Evolutionary conservation across 2,329 filamentous ascomycete genomes (phyloP).

Genomic region (Neopestalotiopsis sp.): DNA sequence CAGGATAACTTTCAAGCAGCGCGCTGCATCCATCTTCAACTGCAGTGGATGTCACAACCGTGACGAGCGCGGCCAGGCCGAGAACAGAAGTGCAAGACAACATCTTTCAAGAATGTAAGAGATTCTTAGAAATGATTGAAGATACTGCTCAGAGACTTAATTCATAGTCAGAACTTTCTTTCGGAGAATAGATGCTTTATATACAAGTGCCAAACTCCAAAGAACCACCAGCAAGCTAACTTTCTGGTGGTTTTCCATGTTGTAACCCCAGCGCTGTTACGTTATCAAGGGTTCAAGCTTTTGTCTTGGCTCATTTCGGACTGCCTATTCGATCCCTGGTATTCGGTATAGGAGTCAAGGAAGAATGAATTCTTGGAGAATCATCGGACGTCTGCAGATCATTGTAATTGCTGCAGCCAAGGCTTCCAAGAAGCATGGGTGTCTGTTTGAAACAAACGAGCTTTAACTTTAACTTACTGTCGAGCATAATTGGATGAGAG

Average conservation of each 20-base stretch:
- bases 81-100: not conserved
- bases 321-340: not conserved
- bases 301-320: not conserved
- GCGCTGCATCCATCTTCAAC: not conserved
- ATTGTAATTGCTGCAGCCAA: not conserved
- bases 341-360: not conserved
- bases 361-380: not conserved
- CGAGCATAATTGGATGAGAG: not conserved
- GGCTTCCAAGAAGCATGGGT: not conserved
- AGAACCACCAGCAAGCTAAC: not conserved
- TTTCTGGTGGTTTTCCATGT: not conserved
- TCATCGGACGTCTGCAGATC: not conserved
- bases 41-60: not conserved
- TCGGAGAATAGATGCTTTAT: not conserved
- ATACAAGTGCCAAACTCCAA: not conserved
- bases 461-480: not conserved
- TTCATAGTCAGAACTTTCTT: not conserved
- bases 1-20: not conserved
- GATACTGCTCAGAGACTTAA: not conserved
- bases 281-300: not conserved
- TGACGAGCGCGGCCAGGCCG: not conserved
- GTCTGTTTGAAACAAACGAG: not conserved
- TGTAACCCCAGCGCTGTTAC: not conserved
- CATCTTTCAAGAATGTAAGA: not conserved
- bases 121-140: not conserved